A percentile compares a stretch with the other conserved stretches of the same genome.
Conservation (phyloP, 257 asterid species). For the Solanum rostratum region DNA sequence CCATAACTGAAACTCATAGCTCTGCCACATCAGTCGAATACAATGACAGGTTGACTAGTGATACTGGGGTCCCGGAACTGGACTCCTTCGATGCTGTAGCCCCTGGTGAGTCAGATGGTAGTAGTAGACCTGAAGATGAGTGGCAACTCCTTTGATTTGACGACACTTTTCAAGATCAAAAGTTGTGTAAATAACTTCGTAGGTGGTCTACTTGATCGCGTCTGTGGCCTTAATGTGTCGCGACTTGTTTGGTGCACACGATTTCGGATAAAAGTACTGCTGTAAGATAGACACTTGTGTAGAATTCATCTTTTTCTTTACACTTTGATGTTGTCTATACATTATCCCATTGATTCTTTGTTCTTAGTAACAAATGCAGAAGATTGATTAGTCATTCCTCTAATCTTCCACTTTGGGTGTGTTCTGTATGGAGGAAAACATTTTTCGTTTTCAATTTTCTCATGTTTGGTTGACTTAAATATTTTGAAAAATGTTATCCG, state of each 20-base stretch:
- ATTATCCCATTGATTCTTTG: not conserved
- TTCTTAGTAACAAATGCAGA: not conserved
- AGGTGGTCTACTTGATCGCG: not conserved
- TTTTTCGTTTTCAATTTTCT: not conserved
- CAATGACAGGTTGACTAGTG: conserved; percentile 1
- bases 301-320: not conserved
- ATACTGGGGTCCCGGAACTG: conserved; percentile 12
- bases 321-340: not conserved
- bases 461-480: not conserved
- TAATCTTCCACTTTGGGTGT: not conserved
- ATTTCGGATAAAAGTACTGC: not conserved
- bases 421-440: not conserved
- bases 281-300: conserved; percentile 1
- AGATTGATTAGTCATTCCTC: not conserved
- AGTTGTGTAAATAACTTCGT: conserved; percentile 8
- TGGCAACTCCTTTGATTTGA: conserved; percentile 77
- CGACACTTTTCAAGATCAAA: not conserved
- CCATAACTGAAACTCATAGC: conserved; percentile 45
- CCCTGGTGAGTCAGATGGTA: conserved; percentile 18
- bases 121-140: conserved; percentile 66
- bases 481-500: not conserved
- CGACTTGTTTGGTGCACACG: not conserved
- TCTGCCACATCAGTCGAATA: conserved; percentile 12
- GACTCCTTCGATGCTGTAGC: conserved; percentile 12
- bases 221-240: not conserved